Percentiles rank a stretch among this genome's conserved stretches.
These are phyloP conservation scores for Kazachstania taianensis DNA, from an alignment of 805 yeast species.

Conservation along the genomic window DNA sequence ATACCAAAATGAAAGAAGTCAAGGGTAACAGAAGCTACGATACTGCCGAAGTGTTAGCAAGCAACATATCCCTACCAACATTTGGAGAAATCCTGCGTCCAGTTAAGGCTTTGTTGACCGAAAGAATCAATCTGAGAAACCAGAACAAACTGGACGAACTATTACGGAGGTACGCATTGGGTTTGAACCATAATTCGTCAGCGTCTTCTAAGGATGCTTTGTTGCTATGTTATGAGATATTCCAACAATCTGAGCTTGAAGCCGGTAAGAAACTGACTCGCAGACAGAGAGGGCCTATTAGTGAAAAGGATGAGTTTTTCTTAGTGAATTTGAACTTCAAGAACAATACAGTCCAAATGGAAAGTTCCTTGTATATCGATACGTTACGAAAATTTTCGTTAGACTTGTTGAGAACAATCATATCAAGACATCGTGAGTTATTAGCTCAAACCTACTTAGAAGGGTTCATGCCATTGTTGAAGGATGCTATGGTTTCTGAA, in stretches of 20 bases:
- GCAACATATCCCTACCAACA: constrained; percentile 46
- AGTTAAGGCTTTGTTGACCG: constrained; percentile 50
- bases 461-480: constrained; percentile 68
- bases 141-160: constrained; percentile 74
- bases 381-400: constrained; percentile 67
- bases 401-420: constrained; percentile 63
- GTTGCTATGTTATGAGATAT: constrained; percentile 64
- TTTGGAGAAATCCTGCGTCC: constrained; percentile 60
- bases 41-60: constrained; percentile 67
- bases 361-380: constrained; percentile 44
- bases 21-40: constrained; percentile 83
- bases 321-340: constrained; percentile 62
- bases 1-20: constrained; percentile 79
- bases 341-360: constrained; percentile 42
- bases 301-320: constrained; percentile 54
- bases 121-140: constrained; percentile 53
- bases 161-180: constrained; percentile 65
- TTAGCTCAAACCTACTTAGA: constrained; percentile 49
- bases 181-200: constrained; percentile 62
- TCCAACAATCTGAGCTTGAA: constrained; percentile 38
- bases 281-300: constrained; percentile 17
- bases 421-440: constrained; percentile 52
- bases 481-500: constrained; percentile 47
- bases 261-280: constrained; percentile 9
- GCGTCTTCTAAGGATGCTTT: constrained; percentile 48